phyloP scores from a whole-genome alignment of 495 filamentous ascomycete genomes.

The Podospora australis region DNA sequence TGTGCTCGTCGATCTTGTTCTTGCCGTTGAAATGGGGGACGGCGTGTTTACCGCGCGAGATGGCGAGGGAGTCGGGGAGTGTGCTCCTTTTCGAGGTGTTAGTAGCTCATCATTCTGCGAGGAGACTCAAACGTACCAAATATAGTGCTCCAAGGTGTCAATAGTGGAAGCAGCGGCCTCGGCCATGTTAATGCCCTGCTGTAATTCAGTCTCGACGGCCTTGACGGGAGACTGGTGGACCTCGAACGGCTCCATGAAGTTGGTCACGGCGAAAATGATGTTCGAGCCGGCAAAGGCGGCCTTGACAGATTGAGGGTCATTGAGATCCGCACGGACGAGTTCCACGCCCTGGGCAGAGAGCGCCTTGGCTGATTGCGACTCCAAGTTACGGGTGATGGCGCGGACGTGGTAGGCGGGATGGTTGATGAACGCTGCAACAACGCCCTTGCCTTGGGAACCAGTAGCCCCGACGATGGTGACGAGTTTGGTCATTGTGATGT shows the following conservation, averaged over 20 bases:
- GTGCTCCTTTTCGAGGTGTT: no score
- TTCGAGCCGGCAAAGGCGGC: slow-evolving; percentile 47
- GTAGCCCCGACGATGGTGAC: slow-evolving; percentile 59
- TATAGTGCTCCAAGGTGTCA: slow-evolving; percentile 39
- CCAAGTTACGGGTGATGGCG: slow-evolving; percentile 50
- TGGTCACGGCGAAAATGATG: slow-evolving; percentile 54
- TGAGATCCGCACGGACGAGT: slow-evolving; percentile 44
- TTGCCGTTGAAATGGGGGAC: slow-evolving; percentile 40
- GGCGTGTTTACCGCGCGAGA: slow-evolving; percentile 23
- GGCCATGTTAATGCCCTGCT: slow-evolving; percentile 53
- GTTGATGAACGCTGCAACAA: slow-evolving; percentile 47
- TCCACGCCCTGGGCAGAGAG: slow-evolving; percentile 39
- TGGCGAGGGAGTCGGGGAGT: slow-evolving; percentile 19
- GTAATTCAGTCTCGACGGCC: slow-evolving; percentile 43
- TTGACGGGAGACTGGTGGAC: slow-evolving; percentile 23
- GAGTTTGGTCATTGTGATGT: no score
- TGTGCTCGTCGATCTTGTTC: slow-evolving; percentile 30
- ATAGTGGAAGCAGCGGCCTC: slow-evolving; percentile 41
- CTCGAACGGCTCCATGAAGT: slow-evolving; percentile 45
- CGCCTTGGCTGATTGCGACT: slow-evolving; percentile 37
- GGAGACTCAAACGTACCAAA: no score
- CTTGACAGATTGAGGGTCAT: slow-evolving; percentile 41
- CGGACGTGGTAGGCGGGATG: slow-evolving; percentile 50
- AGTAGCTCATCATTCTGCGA: no score
- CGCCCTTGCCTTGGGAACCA: slow-evolving; percentile 55